Evolutionary conservation across 345 rosid genomes (phyloP), one percentile per base, ranked within the genome.

Genomic region (Rhizophora mangle): DNA sequence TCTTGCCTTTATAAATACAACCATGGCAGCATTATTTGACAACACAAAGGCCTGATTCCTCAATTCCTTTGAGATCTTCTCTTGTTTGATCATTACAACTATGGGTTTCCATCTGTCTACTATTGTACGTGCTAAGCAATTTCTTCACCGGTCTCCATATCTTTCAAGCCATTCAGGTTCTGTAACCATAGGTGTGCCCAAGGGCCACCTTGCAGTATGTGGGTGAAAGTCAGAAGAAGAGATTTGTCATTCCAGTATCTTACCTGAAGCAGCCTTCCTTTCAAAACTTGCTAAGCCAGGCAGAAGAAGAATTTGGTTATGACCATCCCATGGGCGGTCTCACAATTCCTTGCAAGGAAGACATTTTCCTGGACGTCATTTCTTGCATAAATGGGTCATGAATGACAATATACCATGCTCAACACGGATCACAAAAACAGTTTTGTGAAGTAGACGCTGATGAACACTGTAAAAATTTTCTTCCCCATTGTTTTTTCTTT

Each of bases 241-340:
- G 82, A 61, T 82, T 69, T 62, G 56, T 77, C 26, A 75, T 82
- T 68, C 83, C 87, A 31, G 13, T 79, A 16, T 81, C 82, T 16
- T 82, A 61, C 74, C 61, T 86, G 73, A 80, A 65, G 53, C 74
- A 80, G 19, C 79, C 85, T 62, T 60, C 62, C 20, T 83, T 86
- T 39, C 87, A 65, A 62, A 37, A 67, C 21, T 64, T 80, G 73
- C 63, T 83, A 29, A 64, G 26, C 47, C 65, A 78, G 61, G 79
- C 79, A 16, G 75, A 66, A 68, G 80, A 81, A 59, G 70, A 75
- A 65, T 80, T 76, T 34, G 82, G 81, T 3, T 62, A 34, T 20
- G 67, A 72, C 69, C 68, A 71, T 60, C 68, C 29, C 9, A 78
- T 69, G 64, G 76, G 64, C 2, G 72, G 79, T 13, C 57, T 76